phyloP scores from a whole-genome alignment of 2,329 filamentous ascomycete species.

The Fusarium sororula region DNA sequence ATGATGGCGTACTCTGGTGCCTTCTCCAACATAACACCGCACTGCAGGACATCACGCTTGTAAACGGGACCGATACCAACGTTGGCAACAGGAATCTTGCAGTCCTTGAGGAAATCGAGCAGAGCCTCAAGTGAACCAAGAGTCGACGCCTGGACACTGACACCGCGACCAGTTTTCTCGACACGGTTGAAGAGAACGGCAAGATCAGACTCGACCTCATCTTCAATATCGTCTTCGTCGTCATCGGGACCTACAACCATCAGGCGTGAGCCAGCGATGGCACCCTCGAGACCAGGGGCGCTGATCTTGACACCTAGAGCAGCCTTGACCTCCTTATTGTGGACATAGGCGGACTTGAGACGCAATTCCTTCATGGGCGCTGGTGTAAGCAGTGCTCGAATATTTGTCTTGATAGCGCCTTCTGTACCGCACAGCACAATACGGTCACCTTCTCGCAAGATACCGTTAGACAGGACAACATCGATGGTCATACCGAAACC shows the following conservation, averaged over 20 bases:
- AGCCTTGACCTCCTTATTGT: constrained; percentile 99
- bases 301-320: constrained; percentile 99
- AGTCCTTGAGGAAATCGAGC: constrained; percentile 93
- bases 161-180: constrained; percentile 90
- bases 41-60: constrained; percentile 96
- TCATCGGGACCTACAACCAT: constrained; percentile 95
- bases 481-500: constrained; percentile 99
- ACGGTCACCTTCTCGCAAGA: constrained; percentile 91
- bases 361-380: constrained; percentile 93
- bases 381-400: constrained; percentile 91
- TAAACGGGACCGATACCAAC: constrained; percentile 97
- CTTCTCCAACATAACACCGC: constrained; percentile 97
- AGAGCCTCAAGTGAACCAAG: constrained; percentile 96
- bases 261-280: constrained; percentile 94
- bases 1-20: constrained; percentile 96
- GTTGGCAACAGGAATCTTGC: constrained; percentile 97
- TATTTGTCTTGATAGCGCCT: constrained; percentile 93
- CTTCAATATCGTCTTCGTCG: constrained; percentile 95
- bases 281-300: constrained; percentile 92
- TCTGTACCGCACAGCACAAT: constrained; percentile 97
- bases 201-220: constrained; percentile 95
- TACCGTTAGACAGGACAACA: constrained; percentile 94
- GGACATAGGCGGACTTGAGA: constrained; percentile 94
- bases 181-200: constrained; percentile 91
- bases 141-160: constrained; percentile 96